Percentiles rank a stretch among this genome's conserved stretches.
phyloP scores from a whole-genome alignment of 495 filamentous ascomycete species.

The Xanthoparmelia taractica region DNA sequence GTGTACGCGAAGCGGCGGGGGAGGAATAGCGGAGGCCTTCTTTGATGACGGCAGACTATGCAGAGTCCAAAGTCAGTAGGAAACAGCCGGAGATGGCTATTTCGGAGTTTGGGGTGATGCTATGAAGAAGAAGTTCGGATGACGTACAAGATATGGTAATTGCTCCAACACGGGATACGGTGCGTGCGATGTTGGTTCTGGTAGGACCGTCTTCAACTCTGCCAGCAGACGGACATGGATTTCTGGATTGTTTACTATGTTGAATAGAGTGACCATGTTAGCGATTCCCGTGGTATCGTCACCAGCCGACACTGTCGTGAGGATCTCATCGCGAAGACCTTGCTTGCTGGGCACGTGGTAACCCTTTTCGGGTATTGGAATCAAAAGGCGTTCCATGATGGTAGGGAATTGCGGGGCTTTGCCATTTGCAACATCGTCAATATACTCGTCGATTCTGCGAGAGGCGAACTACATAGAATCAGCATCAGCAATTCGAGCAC shows the following conservation, averaged over 20 bases:
- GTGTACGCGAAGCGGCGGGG: neutral
- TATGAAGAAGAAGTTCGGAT: too few relatives aligned
- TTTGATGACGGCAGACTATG: neutral
- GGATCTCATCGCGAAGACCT: slow-evolving; percentile 1
- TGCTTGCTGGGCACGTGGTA: neutral
- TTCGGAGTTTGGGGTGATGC: too few relatives aligned
- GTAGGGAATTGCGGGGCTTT: neutral
- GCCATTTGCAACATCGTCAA: neutral
- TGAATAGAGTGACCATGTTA: neutral
- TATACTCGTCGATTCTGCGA: neutral
- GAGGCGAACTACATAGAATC: neutral
- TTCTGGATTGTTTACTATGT: neutral
- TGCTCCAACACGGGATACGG: neutral
- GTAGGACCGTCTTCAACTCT: neutral
- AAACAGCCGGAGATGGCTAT: too few relatives aligned
- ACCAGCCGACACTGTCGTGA: neutral
- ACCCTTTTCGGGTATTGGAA: neutral
- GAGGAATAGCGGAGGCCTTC: neutral
- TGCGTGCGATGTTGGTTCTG: neutral
- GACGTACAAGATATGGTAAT: neutral
- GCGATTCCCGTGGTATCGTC: neutral
- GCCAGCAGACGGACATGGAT: neutral
- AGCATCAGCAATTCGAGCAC: too few relatives aligned
- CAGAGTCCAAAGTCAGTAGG: neutral
- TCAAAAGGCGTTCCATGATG: slow-evolving; percentile 1